phyloP scores from a whole-genome alignment of 768 basidiomycete genomes.

The Mycena maculata region DNA sequence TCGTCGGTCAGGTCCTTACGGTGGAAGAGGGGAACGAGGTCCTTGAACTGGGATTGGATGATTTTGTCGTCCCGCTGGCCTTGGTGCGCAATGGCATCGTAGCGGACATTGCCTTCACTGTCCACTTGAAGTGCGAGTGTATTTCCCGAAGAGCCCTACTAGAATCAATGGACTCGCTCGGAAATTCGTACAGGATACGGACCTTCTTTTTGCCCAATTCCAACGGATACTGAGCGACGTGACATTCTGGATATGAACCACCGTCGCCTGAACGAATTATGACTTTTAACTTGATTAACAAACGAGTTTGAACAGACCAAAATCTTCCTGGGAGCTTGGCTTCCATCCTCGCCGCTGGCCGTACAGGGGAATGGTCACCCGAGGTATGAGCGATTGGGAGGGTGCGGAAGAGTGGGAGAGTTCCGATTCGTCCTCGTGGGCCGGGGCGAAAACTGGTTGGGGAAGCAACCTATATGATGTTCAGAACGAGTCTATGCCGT shows the following conservation, averaged over 20 bases:
- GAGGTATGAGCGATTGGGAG: constrained; percentile 58
- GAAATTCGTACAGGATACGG: constrained; percentile 37
- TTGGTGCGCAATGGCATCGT: constrained; percentile 96
- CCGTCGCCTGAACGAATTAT: constrained; percentile 69
- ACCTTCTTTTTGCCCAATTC: constrained; percentile 97
- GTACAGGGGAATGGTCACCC: constrained; percentile 79
- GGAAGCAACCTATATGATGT: constrained; percentile 70
- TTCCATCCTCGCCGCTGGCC: constrained; percentile 90
- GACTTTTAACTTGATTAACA: constrained; percentile 1
- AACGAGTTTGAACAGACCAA: constrained; percentile 62
- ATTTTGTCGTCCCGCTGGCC: constrained; percentile 89
- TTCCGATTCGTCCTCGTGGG: constrained; percentile 73
- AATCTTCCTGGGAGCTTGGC: constrained; percentile 85
- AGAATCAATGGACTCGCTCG: constrained; percentile 14
- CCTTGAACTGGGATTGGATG: constrained; percentile 97
- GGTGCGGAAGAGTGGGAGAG: constrained; percentile 46
- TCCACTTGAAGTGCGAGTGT: constrained; percentile 98
- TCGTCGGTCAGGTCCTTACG: constrained; percentile 88
- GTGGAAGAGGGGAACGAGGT: constrained; percentile 91
- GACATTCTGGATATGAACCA: constrained; percentile 93
- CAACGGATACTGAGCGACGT: constrained; percentile 96
- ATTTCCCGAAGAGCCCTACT: constrained; percentile 88
- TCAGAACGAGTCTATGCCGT: constrained; percentile 16
- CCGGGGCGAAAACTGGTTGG: constrained; percentile 66
- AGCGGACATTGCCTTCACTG: constrained; percentile 94